These are phyloP conservation scores for Cercospora citrullina DNA, from an alignment of 2,329 filamentous ascomycete genomes.

Conservation along the genomic window DNA sequence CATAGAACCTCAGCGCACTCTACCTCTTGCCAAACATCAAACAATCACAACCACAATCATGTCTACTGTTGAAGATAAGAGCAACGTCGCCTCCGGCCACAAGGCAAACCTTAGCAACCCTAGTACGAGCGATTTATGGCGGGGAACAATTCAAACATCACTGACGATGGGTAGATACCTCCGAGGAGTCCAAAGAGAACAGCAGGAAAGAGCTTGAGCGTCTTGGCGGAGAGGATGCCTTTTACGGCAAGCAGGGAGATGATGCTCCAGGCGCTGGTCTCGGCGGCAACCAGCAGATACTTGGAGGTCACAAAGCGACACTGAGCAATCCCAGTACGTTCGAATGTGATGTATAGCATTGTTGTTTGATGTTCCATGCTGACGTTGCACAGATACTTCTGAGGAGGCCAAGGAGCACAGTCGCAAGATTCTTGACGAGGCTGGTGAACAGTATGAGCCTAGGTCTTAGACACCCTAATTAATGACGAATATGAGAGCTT, in stretches of 20 bases:
- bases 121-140: constrained; percentile 32
- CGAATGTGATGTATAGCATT: not conserved
- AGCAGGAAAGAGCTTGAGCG: constrained; percentile 56
- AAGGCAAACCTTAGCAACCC: constrained; percentile 61
- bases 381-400: constrained; percentile 44
- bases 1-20: no score
- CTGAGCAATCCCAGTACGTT: constrained; percentile 43
- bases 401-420: constrained; percentile 59
- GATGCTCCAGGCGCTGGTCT: constrained; percentile 12
- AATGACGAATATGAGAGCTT: not conserved
- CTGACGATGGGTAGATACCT: constrained; percentile 43
- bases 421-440: constrained; percentile 40
- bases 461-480: not conserved
- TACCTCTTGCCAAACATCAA: not conserved
- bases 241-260: constrained; percentile 20
- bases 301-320: constrained; percentile 61
- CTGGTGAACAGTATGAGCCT: constrained; percentile 9
- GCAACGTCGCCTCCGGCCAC: constrained; percentile 56
- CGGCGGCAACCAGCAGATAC: constrained; percentile 40
- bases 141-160: not conserved
- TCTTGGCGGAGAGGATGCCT: constrained; percentile 39
- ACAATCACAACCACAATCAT: not conserved
- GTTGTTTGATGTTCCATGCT: not conserved
- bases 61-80: constrained; percentile 24
- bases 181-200: constrained; percentile 57